Percentiles rank a stretch among this genome's conserved stretches.
phyloP scores from a whole-genome alignment of 768 basidiomycete species.

The Leucogyrophana mollusca region DNA sequence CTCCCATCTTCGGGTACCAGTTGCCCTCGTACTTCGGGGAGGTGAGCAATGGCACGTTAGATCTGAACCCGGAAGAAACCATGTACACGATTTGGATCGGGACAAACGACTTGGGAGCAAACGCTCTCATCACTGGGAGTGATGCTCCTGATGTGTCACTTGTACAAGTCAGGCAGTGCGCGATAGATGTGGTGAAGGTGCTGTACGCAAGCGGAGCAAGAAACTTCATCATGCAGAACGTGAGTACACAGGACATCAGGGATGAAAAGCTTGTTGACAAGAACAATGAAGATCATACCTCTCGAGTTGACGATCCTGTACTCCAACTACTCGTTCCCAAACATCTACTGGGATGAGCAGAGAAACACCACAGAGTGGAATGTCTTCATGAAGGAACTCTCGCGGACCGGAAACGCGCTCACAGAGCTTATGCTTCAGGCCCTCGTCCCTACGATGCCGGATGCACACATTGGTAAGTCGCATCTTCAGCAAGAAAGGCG shows the following conservation, averaged over 20 bases:
- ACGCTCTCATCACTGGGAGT: constrained; percentile 47
- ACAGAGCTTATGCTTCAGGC: constrained; percentile 46
- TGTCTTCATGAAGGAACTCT: constrained; percentile 47
- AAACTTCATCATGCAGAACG: constrained; percentile 66
- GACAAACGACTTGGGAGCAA: constrained; percentile 55
- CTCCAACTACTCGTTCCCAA: constrained; percentile 41
- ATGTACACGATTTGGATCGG: constrained; percentile 64
- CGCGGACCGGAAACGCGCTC: constrained; percentile 45
- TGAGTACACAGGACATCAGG: constrained; percentile 23
- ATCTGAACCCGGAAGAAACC: constrained; percentile 39
- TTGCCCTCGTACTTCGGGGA: constrained; percentile 48
- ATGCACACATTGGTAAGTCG: constrained; percentile 51
- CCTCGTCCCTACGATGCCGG: constrained; percentile 43
- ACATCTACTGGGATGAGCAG: constrained; percentile 42
- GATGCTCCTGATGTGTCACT: constrained; percentile 45
- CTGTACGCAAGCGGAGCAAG: constrained; percentile 53
- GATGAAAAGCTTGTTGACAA: neutral
- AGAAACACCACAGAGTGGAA: constrained; percentile 55
- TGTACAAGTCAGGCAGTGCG: constrained; percentile 52
- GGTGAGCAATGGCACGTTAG: constrained; percentile 36
- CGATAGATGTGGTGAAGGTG: constrained; percentile 56
- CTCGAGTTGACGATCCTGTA: constrained; percentile 45
- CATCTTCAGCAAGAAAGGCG: neutral
- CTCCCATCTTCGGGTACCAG: constrained; percentile 53
- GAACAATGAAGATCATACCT: constrained; percentile 45